A percentile compares a stretch with the other conserved stretches of the same genome.
phyloP scores from a whole-genome alignment of 768 basidiomycete genomes.

The Calvatia gigantea region DNA sequence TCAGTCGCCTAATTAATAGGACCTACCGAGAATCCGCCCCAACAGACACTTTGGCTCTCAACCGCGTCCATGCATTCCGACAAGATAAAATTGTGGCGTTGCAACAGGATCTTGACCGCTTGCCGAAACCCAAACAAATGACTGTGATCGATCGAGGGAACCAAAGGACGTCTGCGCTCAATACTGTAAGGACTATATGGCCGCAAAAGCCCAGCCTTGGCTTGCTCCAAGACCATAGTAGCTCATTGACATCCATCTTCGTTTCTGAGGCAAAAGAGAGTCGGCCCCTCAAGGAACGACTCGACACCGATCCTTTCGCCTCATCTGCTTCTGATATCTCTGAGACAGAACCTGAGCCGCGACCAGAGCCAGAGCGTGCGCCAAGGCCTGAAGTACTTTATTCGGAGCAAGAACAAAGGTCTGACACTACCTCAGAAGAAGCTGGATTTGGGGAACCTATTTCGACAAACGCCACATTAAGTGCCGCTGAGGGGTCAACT shows the following conservation, averaged over 20 bases:
- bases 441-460: too few species aligned
- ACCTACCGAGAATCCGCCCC: conserved; percentile 80
- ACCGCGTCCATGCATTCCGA: conserved; percentile 77
- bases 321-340: conserved; percentile 75
- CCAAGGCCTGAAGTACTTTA: too few species aligned
- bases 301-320: conserved; percentile 51
- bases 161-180: conserved; percentile 61
- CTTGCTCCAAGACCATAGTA: conserved; percentile 52
- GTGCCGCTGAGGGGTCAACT: conserved; percentile 8
- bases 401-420: too few species aligned
- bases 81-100: conserved; percentile 97
- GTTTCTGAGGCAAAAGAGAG: conserved; percentile 71
- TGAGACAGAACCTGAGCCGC: conserved; percentile 47
- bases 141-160: conserved; percentile 45
- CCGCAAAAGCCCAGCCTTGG: conserved; percentile 53
- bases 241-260: conserved; percentile 60
- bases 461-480: not conserved
- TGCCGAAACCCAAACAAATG: conserved; percentile 67
- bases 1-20: conserved; percentile 66
- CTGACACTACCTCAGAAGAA: too few species aligned
- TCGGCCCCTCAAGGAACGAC: conserved; percentile 39
- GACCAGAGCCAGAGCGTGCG: not conserved
- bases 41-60: conserved; percentile 84
- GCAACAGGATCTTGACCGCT: conserved; percentile 88
- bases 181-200: conserved; percentile 71